Evolutionary conservation across 768 basidiomycete genomes (phyloP).

Genomic region (Lepiota brunneoincarnata): DNA sequence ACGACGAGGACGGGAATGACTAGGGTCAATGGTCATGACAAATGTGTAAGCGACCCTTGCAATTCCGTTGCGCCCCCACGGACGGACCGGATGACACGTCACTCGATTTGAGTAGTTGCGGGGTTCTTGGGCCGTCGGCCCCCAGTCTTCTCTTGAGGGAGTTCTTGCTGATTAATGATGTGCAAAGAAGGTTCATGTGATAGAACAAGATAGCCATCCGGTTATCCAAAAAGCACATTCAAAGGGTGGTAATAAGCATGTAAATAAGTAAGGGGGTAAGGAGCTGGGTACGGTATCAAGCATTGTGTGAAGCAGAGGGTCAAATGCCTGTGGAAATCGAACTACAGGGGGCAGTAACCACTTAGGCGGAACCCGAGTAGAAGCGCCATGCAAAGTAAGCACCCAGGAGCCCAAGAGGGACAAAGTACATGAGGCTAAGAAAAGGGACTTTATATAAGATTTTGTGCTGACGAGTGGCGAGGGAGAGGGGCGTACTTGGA

Average conservation of each 20-base stretch:
- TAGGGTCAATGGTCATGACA: too few relatives aligned
- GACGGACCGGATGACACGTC: too few relatives aligned
- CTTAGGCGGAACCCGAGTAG: constrained; percentile 53
- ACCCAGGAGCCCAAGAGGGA: constrained; percentile 75
- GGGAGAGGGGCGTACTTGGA: constrained; percentile 51
- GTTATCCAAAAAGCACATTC: constrained; percentile 6
- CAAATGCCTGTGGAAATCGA: constrained; percentile 7
- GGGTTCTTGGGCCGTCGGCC: too few relatives aligned
- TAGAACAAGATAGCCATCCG: not conserved
- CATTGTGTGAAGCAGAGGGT: not conserved
- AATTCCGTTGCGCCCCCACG: too few relatives aligned
- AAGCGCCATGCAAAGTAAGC: constrained; percentile 89
- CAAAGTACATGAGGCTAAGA: constrained; percentile 74
- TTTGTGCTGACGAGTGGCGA: constrained; percentile 9
- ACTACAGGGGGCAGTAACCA: constrained; percentile 7
- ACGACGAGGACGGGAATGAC: too few relatives aligned
- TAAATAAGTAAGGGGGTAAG: constrained; percentile 11
- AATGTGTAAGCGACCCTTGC: too few relatives aligned
- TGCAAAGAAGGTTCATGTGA: not conserved
- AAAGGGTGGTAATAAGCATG: not conserved
- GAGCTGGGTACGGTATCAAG: constrained; percentile 12
- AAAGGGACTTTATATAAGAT: constrained; percentile 8
- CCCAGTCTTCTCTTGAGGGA: not conserved
- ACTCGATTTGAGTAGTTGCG: too few relatives aligned
- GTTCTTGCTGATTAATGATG: not conserved